phyloP scores from a whole-genome alignment of 208 protist species.

The Angomonas deanei region DNA sequence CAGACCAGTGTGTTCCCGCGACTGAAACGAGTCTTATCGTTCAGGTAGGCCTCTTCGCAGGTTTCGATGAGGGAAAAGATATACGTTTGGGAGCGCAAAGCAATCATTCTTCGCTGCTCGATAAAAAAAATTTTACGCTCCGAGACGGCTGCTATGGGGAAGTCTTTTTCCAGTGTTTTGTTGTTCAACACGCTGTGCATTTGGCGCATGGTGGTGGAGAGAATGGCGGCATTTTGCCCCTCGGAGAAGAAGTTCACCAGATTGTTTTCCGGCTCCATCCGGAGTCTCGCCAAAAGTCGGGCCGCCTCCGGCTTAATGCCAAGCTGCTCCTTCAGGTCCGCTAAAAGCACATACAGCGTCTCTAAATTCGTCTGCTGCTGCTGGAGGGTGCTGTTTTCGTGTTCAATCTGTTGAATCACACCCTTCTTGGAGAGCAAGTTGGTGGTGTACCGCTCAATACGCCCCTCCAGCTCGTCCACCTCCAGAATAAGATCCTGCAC shows the following conservation, averaged over 20 bases:
- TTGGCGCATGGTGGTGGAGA: conserved; percentile 66
- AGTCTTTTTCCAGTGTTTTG: conserved; percentile 54
- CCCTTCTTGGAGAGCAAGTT: conserved; percentile 73
- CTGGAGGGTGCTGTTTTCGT: conserved; percentile 79
- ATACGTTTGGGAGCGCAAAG: conserved; percentile 52
- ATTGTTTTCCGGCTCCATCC: conserved; percentile 25
- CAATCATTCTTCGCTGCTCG: conserved; percentile 70
- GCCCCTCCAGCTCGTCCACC: conserved; percentile 68
- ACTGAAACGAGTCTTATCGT: conserved; percentile 52
- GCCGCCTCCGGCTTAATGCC: conserved; percentile 39
- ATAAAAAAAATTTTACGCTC: conserved; percentile 74
- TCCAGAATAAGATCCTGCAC: conserved; percentile 54
- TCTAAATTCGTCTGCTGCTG: conserved; percentile 75
- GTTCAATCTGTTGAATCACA: conserved; percentile 78
- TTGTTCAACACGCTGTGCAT: conserved; percentile 70
- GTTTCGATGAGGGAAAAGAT: conserved; percentile 47
- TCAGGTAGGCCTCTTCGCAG: conserved; percentile 51
- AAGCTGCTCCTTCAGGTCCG: conserved; percentile 59
- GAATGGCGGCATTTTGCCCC: conserved; percentile 46
- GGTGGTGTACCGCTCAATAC: conserved; percentile 69
- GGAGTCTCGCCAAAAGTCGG: conserved; percentile 39
- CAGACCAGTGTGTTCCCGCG: conserved; percentile 52
- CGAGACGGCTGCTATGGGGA: conserved; percentile 73
- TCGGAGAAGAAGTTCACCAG: conserved; percentile 62
- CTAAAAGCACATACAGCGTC: conserved; percentile 54